Evolutionary conservation across 2,329 filamentous ascomycete species (phyloP), one percentile per base, ranked within the genome.

Genomic region (Cordyceps farinosa): DNA sequence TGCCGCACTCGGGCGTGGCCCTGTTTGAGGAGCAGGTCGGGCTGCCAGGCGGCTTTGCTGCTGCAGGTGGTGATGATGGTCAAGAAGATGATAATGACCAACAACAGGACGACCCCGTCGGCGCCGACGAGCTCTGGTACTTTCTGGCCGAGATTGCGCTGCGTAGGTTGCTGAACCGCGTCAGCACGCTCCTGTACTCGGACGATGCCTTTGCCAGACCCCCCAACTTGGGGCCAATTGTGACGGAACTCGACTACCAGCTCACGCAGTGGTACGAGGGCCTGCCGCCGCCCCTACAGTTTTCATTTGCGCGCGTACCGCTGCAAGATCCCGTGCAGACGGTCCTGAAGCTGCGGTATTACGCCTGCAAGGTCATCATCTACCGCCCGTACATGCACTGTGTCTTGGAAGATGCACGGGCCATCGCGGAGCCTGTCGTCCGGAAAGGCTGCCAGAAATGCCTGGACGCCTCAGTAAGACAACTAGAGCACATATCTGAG

Each of bases 241-340:
- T 92, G 30, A 86, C 88, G 13, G 90, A 94, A 73, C 82, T 95
- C 44, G 91, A 94, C 73, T 92, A 88, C 71, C 91, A 95, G 75
- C 78, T 95, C 56, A 89, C 87, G 5, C 90, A 94, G 72, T 95
- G 90, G 91, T 93, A 94, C 71, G 90, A 92, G 69, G 89, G 85
- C 67, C 79, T 95, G 50, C 91, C 91, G 5, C 74, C 85, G 47
- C 84, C 90, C 3, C 82, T 95, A 64, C 90, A 92, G 69, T 95
- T 95, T 68, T 88, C 90, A 1, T 90, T 91, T 70, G 86, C 86
- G 42, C 82, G 87, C 61, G 80, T 84, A 0, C 82, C 87, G 57
- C 79, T 92, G 32, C 82, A 86, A 62, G 90, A 92, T 70, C 87
- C 90, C 4, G 86, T 92, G 6, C 91, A 94, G 75, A 92, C 90